Evolutionary conservation across 2,329 filamentous ascomycete genomes (phyloP).

Genomic region (Xylariaceae sp.): DNA sequence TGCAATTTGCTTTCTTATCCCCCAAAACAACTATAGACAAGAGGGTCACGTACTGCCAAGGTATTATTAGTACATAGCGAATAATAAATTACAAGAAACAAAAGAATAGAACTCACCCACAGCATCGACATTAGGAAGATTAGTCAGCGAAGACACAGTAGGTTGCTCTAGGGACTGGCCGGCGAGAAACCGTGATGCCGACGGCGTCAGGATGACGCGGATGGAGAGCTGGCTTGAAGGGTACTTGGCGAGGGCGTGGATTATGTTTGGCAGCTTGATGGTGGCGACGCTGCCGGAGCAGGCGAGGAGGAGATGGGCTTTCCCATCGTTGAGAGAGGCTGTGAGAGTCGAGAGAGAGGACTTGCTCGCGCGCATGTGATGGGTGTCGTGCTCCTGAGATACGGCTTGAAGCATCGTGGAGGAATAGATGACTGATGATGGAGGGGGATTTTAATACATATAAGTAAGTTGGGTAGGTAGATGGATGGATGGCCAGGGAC

Average conservation of each 20-base stretch:
- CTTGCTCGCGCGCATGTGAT: conserved; percentile 34
- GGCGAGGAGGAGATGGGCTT: conserved; percentile 68
- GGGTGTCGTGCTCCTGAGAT: conserved; percentile 35
- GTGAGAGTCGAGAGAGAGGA: conserved; percentile 40
- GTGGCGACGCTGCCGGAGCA: conserved; percentile 79
- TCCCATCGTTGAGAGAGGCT: conserved; percentile 52
- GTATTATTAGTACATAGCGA: not conserved
- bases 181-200: conserved; percentile 76
- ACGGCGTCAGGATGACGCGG: conserved; percentile 80
- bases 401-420: conserved; percentile 38
- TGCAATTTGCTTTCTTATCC: not conserved
- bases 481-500: too few species aligned
- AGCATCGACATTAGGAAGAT: conserved; percentile 75
- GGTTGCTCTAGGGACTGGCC: conserved; percentile 83
- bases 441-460: not conserved
- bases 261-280: conserved; percentile 79
- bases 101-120: conserved; percentile 49
- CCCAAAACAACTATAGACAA: not conserved
- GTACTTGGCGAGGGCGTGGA: conserved; percentile 58
- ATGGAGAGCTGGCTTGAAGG: conserved; percentile 68
- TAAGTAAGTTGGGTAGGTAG: not conserved
- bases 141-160: conserved; percentile 61
- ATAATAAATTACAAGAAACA: not conserved
- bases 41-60: conserved; percentile 16
- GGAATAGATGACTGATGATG: not conserved